Base-by-base conservation (phyloP, 345 rosid species). In the Crucihimalaya himalaica region DNA sequence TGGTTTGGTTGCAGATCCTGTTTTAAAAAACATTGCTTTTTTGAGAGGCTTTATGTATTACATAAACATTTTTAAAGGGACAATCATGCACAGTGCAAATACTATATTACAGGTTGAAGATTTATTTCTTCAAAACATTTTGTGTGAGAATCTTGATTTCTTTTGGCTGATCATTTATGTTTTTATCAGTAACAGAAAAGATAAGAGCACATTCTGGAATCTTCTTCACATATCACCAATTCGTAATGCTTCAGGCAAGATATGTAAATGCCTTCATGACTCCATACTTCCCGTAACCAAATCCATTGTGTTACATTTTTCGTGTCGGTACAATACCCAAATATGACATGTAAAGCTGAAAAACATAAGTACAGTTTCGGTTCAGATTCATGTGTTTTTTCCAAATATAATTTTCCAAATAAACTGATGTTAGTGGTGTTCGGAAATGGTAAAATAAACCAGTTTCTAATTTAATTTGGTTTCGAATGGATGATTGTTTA, bases 221-320 rank as follows among this genome's bases (percentile, higher is more conserved):
- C 84, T 82, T 77, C 97, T 95, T 56, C 97, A 95, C 83, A 82
- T 92, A 60, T 88, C 99, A 29, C 99, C 97, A 4, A 81, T 95
- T 74, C 93, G 97, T 59, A 87, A 87, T 82, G 97, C 99, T 69
- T 84, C 89, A 48, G 99, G 99, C 74, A 95, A 95, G 99, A n/a
- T n/a, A n/a, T n/a, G n/a, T n/a, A n/a, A n/a, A 97, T 94, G 87
- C 48, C 12, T 31, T 19, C 40, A 4, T 54, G 31, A 20, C 29
- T 50, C 6, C 7, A 10, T 21, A 21, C 55, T 50, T n/a, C n/a
- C n/a, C n/a, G n/a, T n/a, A n/a, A n/a, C n/a, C n/a, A n/a, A 8
- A 5, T 21, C 11, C 27, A 4, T 34, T 50, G 20, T 32, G 21
- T 12, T 65, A 0, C 32, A 14, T 20, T 40, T n/a, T 56, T 10